Conservation (phyloP, 2,329 filamentous ascomycete species). For the Fusarium sp. region DNA sequence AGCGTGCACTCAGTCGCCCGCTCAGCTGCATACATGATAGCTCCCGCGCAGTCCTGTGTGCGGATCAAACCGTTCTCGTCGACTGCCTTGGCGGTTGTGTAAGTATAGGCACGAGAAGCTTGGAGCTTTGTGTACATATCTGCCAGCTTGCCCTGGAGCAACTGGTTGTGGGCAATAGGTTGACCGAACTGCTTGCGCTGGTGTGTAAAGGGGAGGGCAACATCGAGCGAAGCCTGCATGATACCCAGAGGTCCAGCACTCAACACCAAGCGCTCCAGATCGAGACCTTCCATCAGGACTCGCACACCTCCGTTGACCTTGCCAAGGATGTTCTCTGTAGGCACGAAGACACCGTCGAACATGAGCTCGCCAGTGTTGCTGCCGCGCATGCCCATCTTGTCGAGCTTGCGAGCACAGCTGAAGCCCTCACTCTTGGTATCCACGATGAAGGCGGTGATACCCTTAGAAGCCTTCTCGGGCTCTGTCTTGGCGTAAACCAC, state of each 20-base stretch:
- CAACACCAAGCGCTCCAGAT: slow-evolving; percentile 92
- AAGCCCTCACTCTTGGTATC: slow-evolving; percentile 80
- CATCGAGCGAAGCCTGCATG: slow-evolving; percentile 92
- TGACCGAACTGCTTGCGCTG: slow-evolving; percentile 87
- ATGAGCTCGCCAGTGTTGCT: slow-evolving; percentile 95
- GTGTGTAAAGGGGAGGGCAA: slow-evolving; percentile 89
- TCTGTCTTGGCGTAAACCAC: slow-evolving; percentile 98
- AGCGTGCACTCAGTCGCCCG: slow-evolving; percentile 86
- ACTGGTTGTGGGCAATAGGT: slow-evolving; percentile 91
- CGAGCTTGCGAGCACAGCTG: slow-evolving; percentile 87
- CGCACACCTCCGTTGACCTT: slow-evolving; percentile 83
- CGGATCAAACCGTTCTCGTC: slow-evolving; percentile 79
- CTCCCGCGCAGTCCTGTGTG: slow-evolving; percentile 94
- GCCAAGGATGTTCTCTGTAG: slow-evolving; percentile 83
- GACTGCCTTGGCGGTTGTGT: slow-evolving; percentile 80
- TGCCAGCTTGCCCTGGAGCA: slow-evolving; percentile 91
- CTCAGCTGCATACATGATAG: slow-evolving; percentile 93
- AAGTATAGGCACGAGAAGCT: slow-evolving; percentile 87
- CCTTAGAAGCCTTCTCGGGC: slow-evolving; percentile 82
- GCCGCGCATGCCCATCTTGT: slow-evolving; percentile 98
- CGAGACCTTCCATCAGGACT: slow-evolving; percentile 95
- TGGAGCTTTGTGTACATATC: slow-evolving; percentile 98
- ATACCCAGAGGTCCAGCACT: slow-evolving; percentile 91
- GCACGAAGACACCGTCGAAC: slow-evolving; percentile 92
- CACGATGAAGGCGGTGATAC: slow-evolving; percentile 95